Evolutionary conservation across 768 basidiomycete species (phyloP), one percentile per base, ranked within the genome.

Genomic region (Candolleomyces eurysporus): DNA sequence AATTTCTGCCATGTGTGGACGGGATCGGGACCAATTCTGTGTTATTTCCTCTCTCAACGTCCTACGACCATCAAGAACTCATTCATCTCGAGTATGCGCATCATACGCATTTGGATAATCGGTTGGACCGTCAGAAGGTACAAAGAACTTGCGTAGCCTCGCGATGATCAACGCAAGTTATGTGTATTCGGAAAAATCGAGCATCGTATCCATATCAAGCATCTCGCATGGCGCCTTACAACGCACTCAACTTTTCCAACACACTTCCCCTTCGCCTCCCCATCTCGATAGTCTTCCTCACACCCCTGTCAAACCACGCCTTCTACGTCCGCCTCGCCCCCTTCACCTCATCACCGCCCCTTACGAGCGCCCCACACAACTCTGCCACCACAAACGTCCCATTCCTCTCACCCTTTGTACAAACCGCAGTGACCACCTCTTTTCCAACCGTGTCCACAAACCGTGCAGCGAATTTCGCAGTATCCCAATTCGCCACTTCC

Each of bases 301-400:
- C 81, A 4, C 79, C 75, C 19, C 72, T 65, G 13, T 70, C 74
- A 69, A 94, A 91, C 88, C 88, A 90, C 7, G 59, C 67, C 68
- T 80, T 85, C 56, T 90, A 67, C 32, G 63, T 77, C 64, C 71
- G n/a, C 32, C 78, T 79, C 61, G 79, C 79, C 22, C 73, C 74
- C 9, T 70, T 69, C 16, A 63, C 72, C 4, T 76, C 78, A 30
- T 75, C 76, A 31, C 69, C 70, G 2, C 67, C 66, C 21, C 66
- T 67, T 6, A 75, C 61, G 45, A 90, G 72, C 26, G 87, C 80
- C 65, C 86, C 86, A 68, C 88, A 82, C 32, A 92, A 75, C 69
- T 89, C 91, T 0, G 87, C 86, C 2, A 94, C 79, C 16, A 94
- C 83, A 66, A 94, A 95, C 5, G 86, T 81, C 0, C 92, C 92